phyloP scores from a whole-genome alignment of 2,329 filamentous ascomycete species.

The Lasiodiplodia sp. region DNA sequence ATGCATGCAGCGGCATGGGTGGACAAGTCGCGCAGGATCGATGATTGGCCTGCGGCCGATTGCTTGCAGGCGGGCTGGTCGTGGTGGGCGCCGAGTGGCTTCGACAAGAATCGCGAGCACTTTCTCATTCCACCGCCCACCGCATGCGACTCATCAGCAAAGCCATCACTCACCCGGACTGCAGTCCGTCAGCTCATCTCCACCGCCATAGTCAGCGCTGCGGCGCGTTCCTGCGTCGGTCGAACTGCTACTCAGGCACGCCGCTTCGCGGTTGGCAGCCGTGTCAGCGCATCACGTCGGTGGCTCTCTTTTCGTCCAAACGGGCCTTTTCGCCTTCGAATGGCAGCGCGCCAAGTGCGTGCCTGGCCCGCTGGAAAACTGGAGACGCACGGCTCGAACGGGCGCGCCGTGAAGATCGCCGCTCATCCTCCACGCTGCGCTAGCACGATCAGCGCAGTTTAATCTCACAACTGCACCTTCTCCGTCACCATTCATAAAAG shows the following conservation, averaged over 20 bases:
- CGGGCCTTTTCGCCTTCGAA: not conserved
- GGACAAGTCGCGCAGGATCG: not conserved
- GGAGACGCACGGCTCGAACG: conserved; percentile 15
- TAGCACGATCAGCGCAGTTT: conserved; percentile 12
- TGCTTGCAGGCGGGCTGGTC: conserved; percentile 14
- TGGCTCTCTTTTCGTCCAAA: not conserved
- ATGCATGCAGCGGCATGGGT: conserved; percentile 17
- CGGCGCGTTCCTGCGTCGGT: conserved; percentile 9
- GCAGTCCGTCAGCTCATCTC: not conserved
- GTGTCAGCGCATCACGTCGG: conserved; percentile 3
- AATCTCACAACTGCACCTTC: conserved; percentile 16
- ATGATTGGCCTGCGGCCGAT: conserved; percentile 8
- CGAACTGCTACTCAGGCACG: conserved; percentile 8
- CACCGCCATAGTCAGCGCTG: not conserved
- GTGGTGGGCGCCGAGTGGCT: conserved; percentile 6
- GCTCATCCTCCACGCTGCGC: conserved; percentile 18
- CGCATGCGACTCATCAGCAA: not conserved
- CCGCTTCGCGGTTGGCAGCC: conserved; percentile 1
- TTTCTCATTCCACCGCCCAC: not conserved
- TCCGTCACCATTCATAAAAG: not conserved
- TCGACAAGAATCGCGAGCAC: not conserved
- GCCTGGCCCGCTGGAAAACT: conserved; percentile 11
- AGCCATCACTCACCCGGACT: not conserved
- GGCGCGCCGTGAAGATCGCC: not conserved
- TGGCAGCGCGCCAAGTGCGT: conserved; percentile 1